Base-by-base conservation (phyloP, 2,329 filamentous ascomycete species). In the Cercospora sp. region DNA sequence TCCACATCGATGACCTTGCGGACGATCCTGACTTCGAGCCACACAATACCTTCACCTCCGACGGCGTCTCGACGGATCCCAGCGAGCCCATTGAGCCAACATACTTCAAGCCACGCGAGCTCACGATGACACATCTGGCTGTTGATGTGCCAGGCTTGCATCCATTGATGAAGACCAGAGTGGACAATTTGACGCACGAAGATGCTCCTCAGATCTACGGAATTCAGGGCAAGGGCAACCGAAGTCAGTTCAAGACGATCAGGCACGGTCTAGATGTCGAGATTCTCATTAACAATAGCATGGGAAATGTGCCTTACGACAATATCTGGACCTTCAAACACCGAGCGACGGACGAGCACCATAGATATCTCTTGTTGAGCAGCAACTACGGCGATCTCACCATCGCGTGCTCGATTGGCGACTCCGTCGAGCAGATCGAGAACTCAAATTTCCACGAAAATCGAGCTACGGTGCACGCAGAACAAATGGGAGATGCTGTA, bases 181-280 rank as follows among this genome's bases (percentile, higher is more conserved):
- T 99, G 28, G 91, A 91, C 58, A 98, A 99, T 74, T 83, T 97
- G 32, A 93, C 91, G 0, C 89, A 92, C 57, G 95, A 98, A 72
- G 95, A 98, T 78, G 94, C 94, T 5, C 95, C 95, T 12, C 96
- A 99, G 77, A 97, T 99, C 26, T 99, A 97, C 80, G 90, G 93
- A 0, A 88, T 97, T 49, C 96, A 92, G 77, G 95, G 96, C 9
- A 91, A 91, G 67, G 93, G 94, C 9, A 92, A 94, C 55, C 87
- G 92, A 71, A 97, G 94, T 79, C 90, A 91, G 6, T 97, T 99
- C 82, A 88, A 94, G 73, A 97, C 91, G 58, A 86, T 98, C 65
- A 95, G 95, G 77, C 94, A 99, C 79, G 95, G 94, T 5, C 81
- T 99, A 34, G 91, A 97, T 75, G 94, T 98, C 3, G 92, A 93